Evolutionary conservation across 164 flowering plant genomes (phyloP), one percentile per base, ranked within the genome.

Genomic region (Chimonanthus praecox): DNA sequence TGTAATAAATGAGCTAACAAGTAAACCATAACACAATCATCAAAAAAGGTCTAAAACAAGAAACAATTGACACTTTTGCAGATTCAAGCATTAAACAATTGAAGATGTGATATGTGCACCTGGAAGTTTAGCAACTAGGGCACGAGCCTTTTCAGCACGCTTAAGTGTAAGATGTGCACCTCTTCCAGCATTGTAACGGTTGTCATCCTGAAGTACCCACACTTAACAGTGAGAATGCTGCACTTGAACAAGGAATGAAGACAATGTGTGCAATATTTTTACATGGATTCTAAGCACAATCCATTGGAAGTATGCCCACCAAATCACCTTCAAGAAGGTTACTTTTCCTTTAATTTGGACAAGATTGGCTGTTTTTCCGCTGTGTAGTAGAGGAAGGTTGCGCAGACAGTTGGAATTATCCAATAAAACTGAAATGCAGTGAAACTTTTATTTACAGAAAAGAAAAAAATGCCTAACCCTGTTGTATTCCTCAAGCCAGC

Each of bases 401-500:
- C 33, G 33, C 33, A 33, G 33, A 1, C 33, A 33, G 33, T 33
- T 33, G 33, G 33, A 33, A 33, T 33, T 33, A 33, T 33, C 33
- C 33, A 33, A 33, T 1, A 33, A 33, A 33, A 33, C 33, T 33
- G 33, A 1, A 33, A 33, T 33, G 33, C 33, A 33, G 33, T 33
- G 33, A 33, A 48, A 10, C 44, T 13, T 7, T 48, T 61, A 18
- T 47, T 49, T 13, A 33, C 33, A 33, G 1, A 74, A 58, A 51
- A 60, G n/a, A 46, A 70, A 10, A 49, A 61, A 73, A 71, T 11
- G 11, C 48, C 75, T 18, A 58, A 93, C 98, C 89, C 84, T 85
- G 72, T 87, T 89, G 72, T 93, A 93, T 67, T 93, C 94, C 74
- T 91, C 98, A 43, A 93, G 88, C 98, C 98, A 93, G 77, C 82